Percentiles rank a stretch among this genome's conserved stretches.
phyloP scores from a whole-genome alignment of 495 filamentous ascomycete genomes.

The Hypoxylon intermedium region DNA sequence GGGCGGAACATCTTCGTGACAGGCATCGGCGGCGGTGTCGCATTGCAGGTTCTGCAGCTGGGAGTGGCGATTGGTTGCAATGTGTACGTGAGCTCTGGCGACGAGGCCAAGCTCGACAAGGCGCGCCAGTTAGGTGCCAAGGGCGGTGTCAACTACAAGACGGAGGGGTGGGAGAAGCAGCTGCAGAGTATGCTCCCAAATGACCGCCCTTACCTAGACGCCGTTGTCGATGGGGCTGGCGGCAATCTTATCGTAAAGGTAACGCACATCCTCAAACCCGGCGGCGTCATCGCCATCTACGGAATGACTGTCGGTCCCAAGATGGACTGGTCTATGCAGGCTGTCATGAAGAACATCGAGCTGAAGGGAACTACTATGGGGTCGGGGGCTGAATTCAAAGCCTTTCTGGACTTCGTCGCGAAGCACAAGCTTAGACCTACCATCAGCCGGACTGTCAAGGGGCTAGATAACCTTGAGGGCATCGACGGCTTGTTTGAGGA shows the following conservation, averaged over 20 bases:
- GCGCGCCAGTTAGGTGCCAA: slow-evolving; percentile 70
- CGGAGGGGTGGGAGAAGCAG: slow-evolving; percentile 70
- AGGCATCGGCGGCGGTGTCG: slow-evolving; percentile 80
- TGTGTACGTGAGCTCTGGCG: slow-evolving; percentile 72
- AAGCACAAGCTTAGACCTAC: slow-evolving; percentile 69
- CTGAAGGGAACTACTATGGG: slow-evolving; percentile 78
- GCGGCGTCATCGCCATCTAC: slow-evolving; percentile 71
- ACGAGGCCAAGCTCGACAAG: slow-evolving; percentile 67
- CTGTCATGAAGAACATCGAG: slow-evolving; percentile 75
- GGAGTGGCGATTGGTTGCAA: slow-evolving; percentile 67
- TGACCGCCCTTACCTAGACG: slow-evolving; percentile 67
- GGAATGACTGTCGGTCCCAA: slow-evolving; percentile 78
- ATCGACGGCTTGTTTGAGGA: slow-evolving; percentile 75
- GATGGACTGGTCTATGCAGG: slow-evolving; percentile 71
- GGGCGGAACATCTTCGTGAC: slow-evolving; percentile 74
- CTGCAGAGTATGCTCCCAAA: slow-evolving; percentile 61
- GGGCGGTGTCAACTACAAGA: slow-evolving; percentile 72
- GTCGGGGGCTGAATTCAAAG: slow-evolving; percentile 71
- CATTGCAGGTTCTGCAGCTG: slow-evolving; percentile 70
- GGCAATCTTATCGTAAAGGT: slow-evolving; percentile 70
- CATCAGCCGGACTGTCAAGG: slow-evolving; percentile 63
- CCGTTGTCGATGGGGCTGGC: slow-evolving; percentile 78
- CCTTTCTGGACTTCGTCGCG: slow-evolving; percentile 75
- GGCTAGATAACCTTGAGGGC: slow-evolving; percentile 66
- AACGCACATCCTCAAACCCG: slow-evolving; percentile 63